Evolutionary conservation across 352 stramenopile species (phyloP).

Genomic region (Phytopythium cucurbitacearum): DNA sequence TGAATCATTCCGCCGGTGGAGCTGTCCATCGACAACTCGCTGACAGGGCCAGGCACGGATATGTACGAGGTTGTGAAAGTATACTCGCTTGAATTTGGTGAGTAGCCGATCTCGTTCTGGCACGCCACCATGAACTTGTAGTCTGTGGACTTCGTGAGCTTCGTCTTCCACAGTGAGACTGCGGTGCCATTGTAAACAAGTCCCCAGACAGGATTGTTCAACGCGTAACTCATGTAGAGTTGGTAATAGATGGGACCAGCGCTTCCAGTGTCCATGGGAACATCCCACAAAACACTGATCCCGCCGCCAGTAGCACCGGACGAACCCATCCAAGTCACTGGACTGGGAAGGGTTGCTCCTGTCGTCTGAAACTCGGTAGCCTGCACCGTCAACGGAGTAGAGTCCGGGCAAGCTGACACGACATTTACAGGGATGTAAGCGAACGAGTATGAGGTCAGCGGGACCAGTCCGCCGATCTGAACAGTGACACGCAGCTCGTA

Average conservation of each 20-base stretch:
- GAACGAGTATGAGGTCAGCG: constrained; percentile 35
- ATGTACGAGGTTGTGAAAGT: constrained; percentile 38
- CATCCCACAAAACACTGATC: constrained; percentile 35
- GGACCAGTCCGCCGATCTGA: constrained; percentile 34
- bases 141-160: constrained; percentile 30
- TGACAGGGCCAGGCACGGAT: constrained; percentile 42
- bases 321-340: constrained; percentile 25
- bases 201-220: constrained; percentile 15
- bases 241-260: constrained; percentile 34
- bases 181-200: constrained; percentile 41
- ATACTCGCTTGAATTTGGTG: constrained; percentile 17
- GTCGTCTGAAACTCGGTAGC: constrained; percentile 22
- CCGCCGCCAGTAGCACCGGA: constrained; percentile 43
- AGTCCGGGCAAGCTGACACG: constrained; percentile 29
- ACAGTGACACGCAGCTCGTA: constrained; percentile 35
- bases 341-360: constrained; percentile 11
- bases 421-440: constrained; percentile 43
- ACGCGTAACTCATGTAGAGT: constrained; percentile 39
- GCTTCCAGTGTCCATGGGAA: constrained; percentile 37
- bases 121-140: constrained; percentile 53
- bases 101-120: constrained; percentile 45
- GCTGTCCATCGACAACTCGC: constrained; percentile 9
- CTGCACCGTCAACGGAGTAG: constrained; percentile 1
- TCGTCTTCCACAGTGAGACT: constrained; percentile 46
- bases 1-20: constrained; percentile 37